Base-by-base conservation (phyloP, 371 early-diverging fungal species). In the Rhizopus stolonifer region DNA sequence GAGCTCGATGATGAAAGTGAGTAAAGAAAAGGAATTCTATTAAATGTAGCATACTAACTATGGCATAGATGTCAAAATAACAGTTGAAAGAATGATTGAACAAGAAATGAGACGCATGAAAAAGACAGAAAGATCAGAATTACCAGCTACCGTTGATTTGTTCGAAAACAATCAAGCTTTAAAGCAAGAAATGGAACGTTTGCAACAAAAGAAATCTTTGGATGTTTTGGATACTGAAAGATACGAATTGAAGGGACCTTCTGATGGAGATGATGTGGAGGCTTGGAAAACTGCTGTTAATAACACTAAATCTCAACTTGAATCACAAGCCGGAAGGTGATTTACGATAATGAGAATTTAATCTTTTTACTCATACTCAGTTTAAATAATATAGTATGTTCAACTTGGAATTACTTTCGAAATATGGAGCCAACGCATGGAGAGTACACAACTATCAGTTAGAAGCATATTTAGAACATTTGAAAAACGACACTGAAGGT, bases 401-500 rank as follows among this genome's bases (percentile, higher is more conserved):
- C 49, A 94, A 93, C 56, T 61, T 94, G 52, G 95, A 92, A 61
- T 69, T 94, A 36, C 70, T 93, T 49, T 80, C 80, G 60, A 83
- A 84, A 65, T 93, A 86, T 71, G 94, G 93, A 17, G 72, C 85
- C 21, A 91, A 92, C 58, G 85, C 88, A 1, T 94, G 95, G 94
- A 83, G 82, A 62, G 61, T 91, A 18, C 84, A 89, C 56, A 91
- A 91, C 58, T 89, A 80, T 61, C 91, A 91, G 56, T 61, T 91
- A 56, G 91, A 93, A 55, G 62, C 66, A 3, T 50, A 71, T 24
- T 60, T 82, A 2, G 64, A 72, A 17, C 48, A 64, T 19, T 45
- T 86, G 23, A 65, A 80, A 55, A 63, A 62, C 33, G 67, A 75
- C 15, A 72, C 81, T 10, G 86, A 85, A 10, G 67, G 65, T 2